A percentile compares a stretch with the other conserved stretches of the same genome.
Evolutionary conservation across 257 asterid species (phyloP).

Genomic region (Solanum etuberosum): DNA sequence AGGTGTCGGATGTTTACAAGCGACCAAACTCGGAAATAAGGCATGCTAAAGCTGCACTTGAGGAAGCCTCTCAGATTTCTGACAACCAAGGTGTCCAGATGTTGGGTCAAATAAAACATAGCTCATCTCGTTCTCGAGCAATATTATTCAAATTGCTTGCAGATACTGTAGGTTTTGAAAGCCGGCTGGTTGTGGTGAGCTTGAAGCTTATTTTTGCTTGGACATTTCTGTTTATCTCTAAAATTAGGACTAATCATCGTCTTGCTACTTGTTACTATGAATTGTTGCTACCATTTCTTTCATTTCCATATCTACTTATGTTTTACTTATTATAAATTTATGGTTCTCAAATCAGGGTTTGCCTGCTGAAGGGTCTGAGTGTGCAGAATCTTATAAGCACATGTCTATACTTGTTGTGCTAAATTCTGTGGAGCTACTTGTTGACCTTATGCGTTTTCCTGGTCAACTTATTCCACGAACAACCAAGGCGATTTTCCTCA

Average conservation of each 20-base stretch:
- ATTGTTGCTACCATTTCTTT: background rate
- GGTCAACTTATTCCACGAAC: constrained; percentile 82
- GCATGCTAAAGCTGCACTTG: constrained; percentile 53
- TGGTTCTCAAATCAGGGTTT: constrained; percentile 56
- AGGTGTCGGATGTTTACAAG: constrained; percentile 88
- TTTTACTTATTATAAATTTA: background rate
- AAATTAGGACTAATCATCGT: background rate
- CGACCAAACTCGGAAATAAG: constrained; percentile 68
- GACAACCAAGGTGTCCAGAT: constrained; percentile 67
- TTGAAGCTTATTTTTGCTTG: background rate
- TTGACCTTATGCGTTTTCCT: constrained; percentile 83
- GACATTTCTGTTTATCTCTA: background rate
- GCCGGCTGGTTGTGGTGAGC: constrained; percentile 86
- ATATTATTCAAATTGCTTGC: constrained; percentile 94
- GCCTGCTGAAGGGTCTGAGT: constrained; percentile 81
- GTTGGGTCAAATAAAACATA: constrained; percentile 85
- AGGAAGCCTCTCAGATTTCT: constrained; percentile 45
- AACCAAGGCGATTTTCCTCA: constrained; percentile 65
- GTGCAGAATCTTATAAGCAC: constrained; percentile 82
- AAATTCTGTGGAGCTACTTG: constrained; percentile 71
- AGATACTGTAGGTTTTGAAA: constrained; percentile 90
- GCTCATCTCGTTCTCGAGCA: constrained; percentile 93
- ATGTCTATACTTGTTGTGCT: constrained; percentile 76
- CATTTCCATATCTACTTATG: background rate
- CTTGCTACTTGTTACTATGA: background rate